These are phyloP conservation scores for Rhodomyrtus tomentosa DNA, from an alignment of 345 rosid genomes.

Conservation along the genomic window DNA sequence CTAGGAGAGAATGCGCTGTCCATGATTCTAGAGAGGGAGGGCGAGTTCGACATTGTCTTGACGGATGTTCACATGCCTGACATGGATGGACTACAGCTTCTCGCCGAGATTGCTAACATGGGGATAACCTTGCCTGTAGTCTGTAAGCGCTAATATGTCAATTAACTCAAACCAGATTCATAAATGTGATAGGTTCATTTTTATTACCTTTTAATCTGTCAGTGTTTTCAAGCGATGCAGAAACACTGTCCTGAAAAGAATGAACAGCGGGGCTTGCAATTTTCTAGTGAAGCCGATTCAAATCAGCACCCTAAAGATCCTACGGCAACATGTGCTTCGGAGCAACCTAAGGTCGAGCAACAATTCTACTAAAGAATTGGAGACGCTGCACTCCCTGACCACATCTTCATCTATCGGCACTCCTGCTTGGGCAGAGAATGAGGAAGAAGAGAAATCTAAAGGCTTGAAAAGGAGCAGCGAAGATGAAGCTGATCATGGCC, in stretches of 20 bases:
- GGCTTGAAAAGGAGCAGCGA: background rate
- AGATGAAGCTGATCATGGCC: background rate
- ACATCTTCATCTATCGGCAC: background rate
- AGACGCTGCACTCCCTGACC: background rate
- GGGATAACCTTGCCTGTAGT: background rate
- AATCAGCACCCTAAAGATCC: background rate
- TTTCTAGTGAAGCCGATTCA: background rate
- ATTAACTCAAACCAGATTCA: background rate
- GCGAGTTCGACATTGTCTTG: conserved; percentile 1
- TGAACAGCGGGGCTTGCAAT: background rate
- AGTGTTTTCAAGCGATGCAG: background rate
- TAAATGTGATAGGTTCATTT: background rate
- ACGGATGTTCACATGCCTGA: conserved; percentile 1
- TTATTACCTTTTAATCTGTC: background rate
- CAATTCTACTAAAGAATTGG: background rate
- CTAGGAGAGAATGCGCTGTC: conserved; percentile 1
- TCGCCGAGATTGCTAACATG: background rate
- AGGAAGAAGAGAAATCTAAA: background rate
- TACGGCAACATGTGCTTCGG: conserved; percentile 3
- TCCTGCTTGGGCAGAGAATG: background rate
- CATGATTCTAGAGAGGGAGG: background rate
- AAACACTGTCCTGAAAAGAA: background rate
- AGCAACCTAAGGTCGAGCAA: background rate
- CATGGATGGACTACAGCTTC: conserved; percentile 5
- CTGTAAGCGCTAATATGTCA: background rate